Evolutionary conservation across 1,284 basidiomycete species (phyloP), one percentile per base, ranked within the genome.

Genomic region (Leccinum ponderosum): DNA sequence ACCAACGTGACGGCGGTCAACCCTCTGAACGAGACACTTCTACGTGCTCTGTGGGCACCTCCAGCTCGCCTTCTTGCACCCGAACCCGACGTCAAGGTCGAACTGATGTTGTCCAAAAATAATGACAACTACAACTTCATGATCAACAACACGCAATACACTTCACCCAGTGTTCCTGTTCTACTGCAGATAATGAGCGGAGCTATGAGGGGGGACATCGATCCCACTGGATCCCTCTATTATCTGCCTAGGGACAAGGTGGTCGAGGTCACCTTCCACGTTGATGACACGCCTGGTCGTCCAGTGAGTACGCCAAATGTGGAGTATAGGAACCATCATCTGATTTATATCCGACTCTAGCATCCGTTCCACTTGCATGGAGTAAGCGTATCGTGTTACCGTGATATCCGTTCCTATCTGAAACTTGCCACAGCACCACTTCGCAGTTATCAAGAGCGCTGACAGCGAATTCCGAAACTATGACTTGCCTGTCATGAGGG

Each of bases 141-240:
- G 5, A 65, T 79, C 35, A 80, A 78, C 42, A 69, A 67, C 4
- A 64, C 57, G 3, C 37, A 70, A 1, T 82, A 72, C 56, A 53
- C 59, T 9, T 68, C 80, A 4, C 81, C 81, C 0, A 72, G 64
- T 2, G 71, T 74, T 2, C 81, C 80, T 1, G 78, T 81, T 1
- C 69, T 83, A 15, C 69, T 84, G 6, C 82, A 84, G 62, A 78
- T 84, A 54, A 64, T 84, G 47, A 80, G 76, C 63, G 81, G 81
- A 12, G 69, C 74, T 6, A 9, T 57, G 33, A 59, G 27, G 27
- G 50, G 65, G 72, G 55, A 67, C 66, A 67, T 83, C 42, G 71
- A 80, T 5, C 81, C 81, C 1, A 53, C 57, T 12, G 77, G 77
- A 4, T 76, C 73, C 6, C 70, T 82, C 0, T 80, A 78, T 62